These are phyloP conservation scores for Backusella mclennaniae DNA, from an alignment of 192 early-diverging fungal species.

Conservation along the genomic window DNA sequence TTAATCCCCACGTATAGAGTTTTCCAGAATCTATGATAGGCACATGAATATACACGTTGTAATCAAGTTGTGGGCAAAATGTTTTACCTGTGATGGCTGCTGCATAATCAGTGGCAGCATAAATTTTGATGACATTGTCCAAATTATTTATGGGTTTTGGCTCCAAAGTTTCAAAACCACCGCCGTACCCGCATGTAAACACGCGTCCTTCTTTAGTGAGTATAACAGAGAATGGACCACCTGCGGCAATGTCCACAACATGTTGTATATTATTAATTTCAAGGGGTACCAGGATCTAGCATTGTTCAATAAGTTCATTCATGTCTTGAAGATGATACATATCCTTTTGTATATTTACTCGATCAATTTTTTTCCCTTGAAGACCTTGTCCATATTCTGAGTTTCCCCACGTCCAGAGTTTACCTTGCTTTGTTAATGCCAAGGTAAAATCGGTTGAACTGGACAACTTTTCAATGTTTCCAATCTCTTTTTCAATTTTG, in stretches of 20 bases:
- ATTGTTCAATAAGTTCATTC: constrained; percentile 17
- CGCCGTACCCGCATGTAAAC: constrained; percentile 67
- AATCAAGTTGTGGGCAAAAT: background rate
- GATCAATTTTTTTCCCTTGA: constrained; percentile 55
- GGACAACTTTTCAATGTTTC: constrained; percentile 46
- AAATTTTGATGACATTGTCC: constrained; percentile 39
- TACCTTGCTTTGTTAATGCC: constrained; percentile 46
- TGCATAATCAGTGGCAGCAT: constrained; percentile 64
- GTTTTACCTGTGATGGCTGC: constrained; percentile 48
- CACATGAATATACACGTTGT: background rate
- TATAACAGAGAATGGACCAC: constrained; percentile 62
- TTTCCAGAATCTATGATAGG: constrained; percentile 25
- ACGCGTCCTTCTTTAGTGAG: constrained; percentile 56
- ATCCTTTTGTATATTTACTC: constrained; percentile 36
- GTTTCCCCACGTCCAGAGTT: constrained; percentile 74
- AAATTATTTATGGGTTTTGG: constrained; percentile 35
- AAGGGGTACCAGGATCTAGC: constrained; percentile 59
- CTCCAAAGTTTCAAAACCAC: constrained; percentile 45
- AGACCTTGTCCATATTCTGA: constrained; percentile 76
- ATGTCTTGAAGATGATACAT: background rate
- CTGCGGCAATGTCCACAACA: constrained; percentile 60
- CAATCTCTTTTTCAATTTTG: background rate
- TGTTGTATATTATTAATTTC: constrained; percentile 36
- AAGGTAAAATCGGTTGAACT: constrained; percentile 70
- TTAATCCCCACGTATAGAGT: constrained; percentile 36